These are phyloP conservation scores for Debaryomyces sp. DNA, from an alignment of 1,139 yeast species.

Conservation along the genomic window DNA sequence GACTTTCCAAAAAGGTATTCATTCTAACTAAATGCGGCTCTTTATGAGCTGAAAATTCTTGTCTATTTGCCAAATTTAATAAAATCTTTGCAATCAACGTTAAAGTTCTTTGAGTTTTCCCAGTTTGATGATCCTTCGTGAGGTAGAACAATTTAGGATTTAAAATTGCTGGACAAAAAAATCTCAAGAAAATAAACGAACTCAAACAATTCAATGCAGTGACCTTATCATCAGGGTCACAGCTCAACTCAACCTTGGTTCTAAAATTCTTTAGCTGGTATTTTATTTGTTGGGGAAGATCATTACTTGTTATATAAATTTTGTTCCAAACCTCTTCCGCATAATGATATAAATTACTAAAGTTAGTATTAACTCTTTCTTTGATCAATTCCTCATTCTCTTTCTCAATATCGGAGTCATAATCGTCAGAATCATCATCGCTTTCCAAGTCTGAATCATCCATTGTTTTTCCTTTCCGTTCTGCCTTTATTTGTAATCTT, in stretches of 20 bases:
- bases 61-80: slow-evolving; percentile 78
- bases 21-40: slow-evolving; percentile 78
- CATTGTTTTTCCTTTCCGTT: slow-evolving; percentile 26
- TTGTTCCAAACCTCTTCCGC: slow-evolving; percentile 71
- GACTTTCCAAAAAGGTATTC: slow-evolving; percentile 66
- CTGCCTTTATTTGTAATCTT: slow-evolving; percentile 45
- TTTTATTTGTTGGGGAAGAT: slow-evolving; percentile 72
- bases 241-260: slow-evolving; percentile 59
- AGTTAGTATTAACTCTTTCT: slow-evolving; percentile 51
- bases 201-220: slow-evolving; percentile 72
- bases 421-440: slow-evolving; percentile 26
- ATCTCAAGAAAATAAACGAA: slow-evolving; percentile 82
- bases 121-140: slow-evolving; percentile 69
- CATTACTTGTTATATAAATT: slow-evolving; percentile 70
- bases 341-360: slow-evolving; percentile 53
- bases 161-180: slow-evolving; percentile 87
- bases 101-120: slow-evolving; percentile 71
- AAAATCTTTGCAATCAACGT: slow-evolving; percentile 83
- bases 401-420: slow-evolving; percentile 38
- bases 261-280: slow-evolving; percentile 60
- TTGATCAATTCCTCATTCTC: slow-evolving; percentile 25
- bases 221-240: slow-evolving; percentile 58
- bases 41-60: slow-evolving; percentile 69
- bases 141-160: slow-evolving; percentile 85
- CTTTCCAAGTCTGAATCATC: slow-evolving; percentile 25